Conservation (phyloP, 495 filamentous ascomycete species). For the Hypoxylon lienhwacheense region DNA sequence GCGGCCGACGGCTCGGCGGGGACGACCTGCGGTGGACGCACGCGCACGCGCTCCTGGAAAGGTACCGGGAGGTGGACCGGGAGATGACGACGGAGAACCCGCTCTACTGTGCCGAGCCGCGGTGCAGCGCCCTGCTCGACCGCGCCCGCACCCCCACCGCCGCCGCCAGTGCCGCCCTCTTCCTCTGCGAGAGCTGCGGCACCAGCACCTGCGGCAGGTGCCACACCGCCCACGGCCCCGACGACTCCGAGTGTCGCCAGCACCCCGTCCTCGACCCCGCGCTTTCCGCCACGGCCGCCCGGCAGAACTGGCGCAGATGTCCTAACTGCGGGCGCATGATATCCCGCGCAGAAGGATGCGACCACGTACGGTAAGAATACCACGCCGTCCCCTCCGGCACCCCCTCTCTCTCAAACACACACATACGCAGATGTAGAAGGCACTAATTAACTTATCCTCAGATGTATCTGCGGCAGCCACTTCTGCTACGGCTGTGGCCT, state of each 20-base stretch:
- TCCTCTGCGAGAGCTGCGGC: constrained; percentile 12
- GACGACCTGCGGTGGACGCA: neutral
- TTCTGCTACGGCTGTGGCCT: constrained; percentile 8
- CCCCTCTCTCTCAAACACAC: neutral
- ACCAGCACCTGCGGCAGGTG: constrained; percentile 11
- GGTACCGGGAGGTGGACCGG: neutral
- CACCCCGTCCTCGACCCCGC: neutral
- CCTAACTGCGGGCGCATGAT: constrained; percentile 3
- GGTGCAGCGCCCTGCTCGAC: constrained; percentile 8
- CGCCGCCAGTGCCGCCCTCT: neutral
- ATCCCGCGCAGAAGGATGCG: neutral
- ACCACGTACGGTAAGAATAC: constrained; percentile 15
- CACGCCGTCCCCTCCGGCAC: too few relatives aligned
- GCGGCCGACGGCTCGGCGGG: neutral
- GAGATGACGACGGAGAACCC: neutral
- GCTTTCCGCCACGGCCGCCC: neutral
- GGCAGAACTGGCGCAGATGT: constrained; percentile 2
- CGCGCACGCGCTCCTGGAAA: neutral
- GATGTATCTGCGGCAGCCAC: constrained; percentile 6
- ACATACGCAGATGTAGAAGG: too few relatives aligned
- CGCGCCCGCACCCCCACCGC: too few relatives aligned
- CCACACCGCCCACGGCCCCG: neutral
- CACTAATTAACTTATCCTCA: neutral
- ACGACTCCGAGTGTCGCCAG: neutral
- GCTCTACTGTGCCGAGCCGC: constrained; percentile 3